phyloP scores from a whole-genome alignment of 1,139 yeast species.

The Blastobotrys serpentis region DNA sequence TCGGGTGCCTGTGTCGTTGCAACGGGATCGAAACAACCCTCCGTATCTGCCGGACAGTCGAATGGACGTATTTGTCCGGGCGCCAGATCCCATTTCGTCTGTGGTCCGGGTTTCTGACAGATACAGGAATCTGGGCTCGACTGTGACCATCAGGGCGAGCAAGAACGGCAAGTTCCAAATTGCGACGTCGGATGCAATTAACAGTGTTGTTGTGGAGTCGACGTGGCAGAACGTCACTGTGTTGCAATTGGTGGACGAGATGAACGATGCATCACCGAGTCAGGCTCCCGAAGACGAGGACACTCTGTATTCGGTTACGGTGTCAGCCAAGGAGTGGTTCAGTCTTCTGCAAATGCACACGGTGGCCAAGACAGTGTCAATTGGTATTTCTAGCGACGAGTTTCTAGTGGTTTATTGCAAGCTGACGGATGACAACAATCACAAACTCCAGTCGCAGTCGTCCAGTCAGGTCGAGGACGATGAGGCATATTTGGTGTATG shows the following conservation, averaged over 20 bases:
- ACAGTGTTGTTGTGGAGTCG: constrained; percentile 16
- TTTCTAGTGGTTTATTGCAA: constrained; percentile 38
- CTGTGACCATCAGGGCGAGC: constrained; percentile 29
- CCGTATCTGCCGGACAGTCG: constrained; percentile 12
- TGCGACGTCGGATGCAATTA: constrained; percentile 24
- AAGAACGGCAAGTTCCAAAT: constrained; percentile 31
- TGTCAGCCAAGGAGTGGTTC: constrained; percentile 38
- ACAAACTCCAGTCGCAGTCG: not conserved
- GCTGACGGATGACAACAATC: constrained; percentile 28
- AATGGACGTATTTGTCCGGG: constrained; percentile 14
- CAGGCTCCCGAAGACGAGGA: constrained; percentile 13
- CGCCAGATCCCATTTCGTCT: constrained; percentile 19
- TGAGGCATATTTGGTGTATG: constrained; percentile 27
- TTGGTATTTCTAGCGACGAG: constrained; percentile 36
- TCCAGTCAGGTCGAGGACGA: constrained; percentile 18
- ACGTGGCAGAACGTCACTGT: constrained; percentile 31
- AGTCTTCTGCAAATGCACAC: constrained; percentile 34
- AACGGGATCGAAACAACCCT: constrained; percentile 1
- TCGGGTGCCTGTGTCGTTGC: constrained; percentile 5
- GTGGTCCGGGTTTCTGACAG: constrained; percentile 28
- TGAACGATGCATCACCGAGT: constrained; percentile 16
- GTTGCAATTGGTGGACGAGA: constrained; percentile 24
- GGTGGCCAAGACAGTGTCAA: constrained; percentile 33
- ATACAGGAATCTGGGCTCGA: constrained; percentile 29
- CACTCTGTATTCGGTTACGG: constrained; percentile 24